Base-by-base conservation (phyloP, 768 basidiomycete species). In the Phaeotremella fagi region DNA sequence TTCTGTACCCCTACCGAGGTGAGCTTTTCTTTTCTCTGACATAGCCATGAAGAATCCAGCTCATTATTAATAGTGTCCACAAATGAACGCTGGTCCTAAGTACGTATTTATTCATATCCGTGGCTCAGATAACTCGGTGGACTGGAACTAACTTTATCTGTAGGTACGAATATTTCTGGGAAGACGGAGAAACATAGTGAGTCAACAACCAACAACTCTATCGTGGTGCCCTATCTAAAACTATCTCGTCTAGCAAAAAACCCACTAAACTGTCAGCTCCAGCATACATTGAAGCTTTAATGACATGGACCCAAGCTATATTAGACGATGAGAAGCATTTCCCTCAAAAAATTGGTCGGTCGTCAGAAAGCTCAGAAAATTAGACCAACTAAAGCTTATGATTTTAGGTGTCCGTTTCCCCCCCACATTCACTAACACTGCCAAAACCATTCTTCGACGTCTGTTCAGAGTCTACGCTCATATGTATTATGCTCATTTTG, bases 401-500 rank as follows among this genome's bases (percentile, higher is more conserved):
- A 46, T 22, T n/a, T 15, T 57, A 95, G 91, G 91, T 50, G 84
- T 90, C 3, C 84, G 89, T 1, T 98, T 98, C 75, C 88, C 91
- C 1, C 83, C 81, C 70, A 89, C 83, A 69, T 98, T 95, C 76
- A 83, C 85, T 25, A 86, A 88, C 16, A 92, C 88, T 0, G 86
- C 95, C 56, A 85, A 90, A 69, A 90, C 88, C 9, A 90, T 99
- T 54, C 82, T 90, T 52, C 82, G 95, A 41, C 82, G 95, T 24
- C 75, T 99, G 50, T 99, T 99, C 81, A 82, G 95, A 16, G 88
- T 99, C 36, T 99, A 99, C 72, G 95, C 91, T 18, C 95, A 99
- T 73, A 85, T 98, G 69, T 99, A 99, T 79, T 94, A 91, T 79
- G 94, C 90, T 63, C 95, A 99, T 75, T 98, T 99, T 74, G 95